Conservation (phyloP, 768 basidiomycete species). For the Mycena kentingensis region DNA sequence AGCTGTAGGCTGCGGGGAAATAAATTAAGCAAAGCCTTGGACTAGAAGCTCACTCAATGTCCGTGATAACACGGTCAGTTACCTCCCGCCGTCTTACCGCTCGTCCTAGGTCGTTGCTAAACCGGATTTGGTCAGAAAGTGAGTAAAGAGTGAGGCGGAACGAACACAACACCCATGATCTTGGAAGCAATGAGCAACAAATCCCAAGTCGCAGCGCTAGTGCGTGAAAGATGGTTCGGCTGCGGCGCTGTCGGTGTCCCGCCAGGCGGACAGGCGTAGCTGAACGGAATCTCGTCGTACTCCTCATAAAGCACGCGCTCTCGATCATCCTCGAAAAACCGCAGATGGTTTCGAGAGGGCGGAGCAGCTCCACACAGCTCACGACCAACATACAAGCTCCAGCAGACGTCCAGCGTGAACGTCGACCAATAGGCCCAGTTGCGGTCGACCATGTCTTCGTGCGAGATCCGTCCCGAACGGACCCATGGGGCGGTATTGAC, state of each 20-base stretch:
- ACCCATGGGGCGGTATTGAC: constrained; percentile 63
- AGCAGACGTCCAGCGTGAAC: constrained; percentile 62
- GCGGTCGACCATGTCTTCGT: constrained; percentile 56
- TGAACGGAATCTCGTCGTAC: background rate
- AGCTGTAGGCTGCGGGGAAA: constrained; percentile 40
- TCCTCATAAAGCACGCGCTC: background rate
- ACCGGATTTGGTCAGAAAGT: background rate
- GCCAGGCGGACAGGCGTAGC: background rate
- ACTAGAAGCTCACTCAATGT: constrained; percentile 48
- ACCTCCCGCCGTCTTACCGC: constrained; percentile 41
- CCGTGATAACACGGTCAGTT: constrained; percentile 50
- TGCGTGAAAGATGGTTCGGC: background rate
- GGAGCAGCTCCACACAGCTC: constrained; percentile 52
- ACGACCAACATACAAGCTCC: constrained; percentile 68
- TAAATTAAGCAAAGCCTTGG: background rate
- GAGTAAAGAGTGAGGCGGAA: background rate
- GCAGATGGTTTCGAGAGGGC: constrained; percentile 47
- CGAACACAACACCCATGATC: constrained; percentile 58
- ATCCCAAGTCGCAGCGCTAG: constrained; percentile 41
- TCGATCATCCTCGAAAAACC: background rate
- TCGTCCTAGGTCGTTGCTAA: constrained; percentile 47
- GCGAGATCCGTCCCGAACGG: constrained; percentile 49
- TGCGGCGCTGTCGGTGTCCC: background rate
- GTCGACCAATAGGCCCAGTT: constrained; percentile 64
- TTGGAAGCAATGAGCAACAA: constrained; percentile 49